phyloP scores from a whole-genome alignment of 257 asterid species.

The Fraxinus excelsior region DNA sequence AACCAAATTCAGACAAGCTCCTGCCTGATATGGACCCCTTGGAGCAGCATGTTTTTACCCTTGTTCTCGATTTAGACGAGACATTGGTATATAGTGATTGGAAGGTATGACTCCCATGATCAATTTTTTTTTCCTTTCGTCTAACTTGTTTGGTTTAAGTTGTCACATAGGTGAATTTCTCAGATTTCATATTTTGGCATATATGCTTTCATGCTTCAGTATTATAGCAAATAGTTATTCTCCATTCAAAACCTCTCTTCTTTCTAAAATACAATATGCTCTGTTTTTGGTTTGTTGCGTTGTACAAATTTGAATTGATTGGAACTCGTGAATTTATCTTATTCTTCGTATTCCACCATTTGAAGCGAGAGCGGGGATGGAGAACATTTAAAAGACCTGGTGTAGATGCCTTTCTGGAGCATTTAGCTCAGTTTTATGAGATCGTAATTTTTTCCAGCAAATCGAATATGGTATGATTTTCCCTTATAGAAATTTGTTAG shows the following conservation, averaged over 20 bases:
- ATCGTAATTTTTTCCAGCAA: slow-evolving; percentile 73
- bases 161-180: not conserved
- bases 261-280: not conserved
- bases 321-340: not conserved
- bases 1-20: slow-evolving; percentile 88
- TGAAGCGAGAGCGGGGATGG: slow-evolving; percentile 94
- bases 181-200: not conserved
- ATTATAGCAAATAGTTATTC: not conserved
- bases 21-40: slow-evolving; percentile 82
- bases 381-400: slow-evolving; percentile 94
- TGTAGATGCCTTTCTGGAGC: slow-evolving; percentile 84
- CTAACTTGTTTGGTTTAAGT: not conserved
- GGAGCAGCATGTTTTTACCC: slow-evolving; percentile 82
- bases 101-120: slow-evolving; percentile 52
- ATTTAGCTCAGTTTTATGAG: slow-evolving; percentile 80
- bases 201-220: not conserved
- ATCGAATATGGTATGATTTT: slow-evolving; percentile 51
- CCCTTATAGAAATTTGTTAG: not conserved
- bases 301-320: not conserved
- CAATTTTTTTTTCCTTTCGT: not conserved
- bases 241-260: not conserved
- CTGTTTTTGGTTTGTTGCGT: slow-evolving; percentile 10
- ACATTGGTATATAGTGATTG: slow-evolving; percentile 81
- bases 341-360: not conserved
- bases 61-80: slow-evolving; percentile 87